These are phyloP conservation scores for Mycena haematopus DNA, from an alignment of 768 basidiomycete species.

Conservation along the genomic window DNA sequence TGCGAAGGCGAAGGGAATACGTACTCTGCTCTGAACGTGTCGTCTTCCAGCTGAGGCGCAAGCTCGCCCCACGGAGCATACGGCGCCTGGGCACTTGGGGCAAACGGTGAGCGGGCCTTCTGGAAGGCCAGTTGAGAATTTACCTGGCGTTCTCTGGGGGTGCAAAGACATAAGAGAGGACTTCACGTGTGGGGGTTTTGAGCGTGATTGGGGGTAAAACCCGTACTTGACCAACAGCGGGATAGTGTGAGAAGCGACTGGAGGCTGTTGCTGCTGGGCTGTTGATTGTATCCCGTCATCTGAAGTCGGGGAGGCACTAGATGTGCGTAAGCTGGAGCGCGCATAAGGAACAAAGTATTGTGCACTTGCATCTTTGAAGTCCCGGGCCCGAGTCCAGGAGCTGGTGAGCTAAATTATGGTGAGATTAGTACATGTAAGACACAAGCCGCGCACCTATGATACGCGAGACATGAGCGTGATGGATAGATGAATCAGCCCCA, in stretches of 20 bases:
- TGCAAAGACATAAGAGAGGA: conserved; percentile 76
- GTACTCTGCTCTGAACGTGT: conserved; percentile 82
- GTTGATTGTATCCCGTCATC: conserved; percentile 38
- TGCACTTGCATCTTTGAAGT: conserved; percentile 28
- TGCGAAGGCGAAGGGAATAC: no score
- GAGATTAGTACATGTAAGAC: conserved; percentile 2
- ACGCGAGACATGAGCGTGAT: neutral
- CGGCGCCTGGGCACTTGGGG: conserved; percentile 42
- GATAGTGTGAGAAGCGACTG: conserved; percentile 36
- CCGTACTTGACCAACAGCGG: conserved; percentile 56
- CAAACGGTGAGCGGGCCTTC: conserved; percentile 28
- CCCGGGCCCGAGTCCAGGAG: conserved; percentile 17
- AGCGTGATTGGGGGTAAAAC: conserved; percentile 60
- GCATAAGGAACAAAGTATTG: conserved; percentile 22
- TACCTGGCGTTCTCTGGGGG: conserved; percentile 66
- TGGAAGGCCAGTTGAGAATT: conserved; percentile 34
- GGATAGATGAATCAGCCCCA: conserved; percentile 23
- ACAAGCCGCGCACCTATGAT: conserved; percentile 1
- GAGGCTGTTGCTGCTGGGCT: conserved; percentile 22
- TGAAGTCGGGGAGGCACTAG: conserved; percentile 39
- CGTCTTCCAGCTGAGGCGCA: conserved; percentile 73
- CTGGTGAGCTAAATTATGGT: conserved; percentile 14
- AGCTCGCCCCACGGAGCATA: conserved; percentile 80
- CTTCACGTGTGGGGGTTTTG: conserved; percentile 66
- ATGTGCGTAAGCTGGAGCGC: conserved; percentile 30